These are phyloP conservation scores for Hanseniaspora sp. DNA, from an alignment of 1,139 yeast species.

Conservation along the genomic window DNA sequence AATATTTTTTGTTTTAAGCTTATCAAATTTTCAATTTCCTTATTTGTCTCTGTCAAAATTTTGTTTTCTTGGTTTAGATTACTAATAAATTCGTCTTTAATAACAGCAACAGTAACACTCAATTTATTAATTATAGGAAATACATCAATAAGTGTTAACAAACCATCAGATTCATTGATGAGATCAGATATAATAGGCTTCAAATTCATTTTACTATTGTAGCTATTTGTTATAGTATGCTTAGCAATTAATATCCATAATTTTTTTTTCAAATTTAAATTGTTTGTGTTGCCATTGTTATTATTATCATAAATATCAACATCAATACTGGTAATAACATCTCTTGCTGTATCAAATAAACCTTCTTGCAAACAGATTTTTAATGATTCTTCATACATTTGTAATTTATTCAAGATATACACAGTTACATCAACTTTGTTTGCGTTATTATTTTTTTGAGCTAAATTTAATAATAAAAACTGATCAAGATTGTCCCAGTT, in stretches of 20 bases:
- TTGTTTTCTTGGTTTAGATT: constrained; percentile 65
- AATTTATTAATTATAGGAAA: constrained; percentile 78
- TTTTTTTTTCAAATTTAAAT: constrained; percentile 46
- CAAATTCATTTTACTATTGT: constrained; percentile 17
- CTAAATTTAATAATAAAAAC: constrained; percentile 61
- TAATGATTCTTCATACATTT: constrained; percentile 70
- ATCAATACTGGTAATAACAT: constrained; percentile 1
- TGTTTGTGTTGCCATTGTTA: constrained; percentile 37
- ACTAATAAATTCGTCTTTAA: constrained; percentile 71
- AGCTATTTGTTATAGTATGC: constrained; percentile 37
- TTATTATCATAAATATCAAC: background rate
- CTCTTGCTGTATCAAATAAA: constrained; percentile 49
- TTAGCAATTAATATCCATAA: constrained; percentile 65
- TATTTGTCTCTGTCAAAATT: constrained; percentile 50
- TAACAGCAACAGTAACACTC: constrained; percentile 57
- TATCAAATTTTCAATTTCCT: constrained; percentile 69
- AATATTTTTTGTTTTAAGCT: constrained; percentile 52
- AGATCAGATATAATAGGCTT: constrained; percentile 32
- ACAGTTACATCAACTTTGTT: constrained; percentile 37
- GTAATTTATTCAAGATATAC: constrained; percentile 45
- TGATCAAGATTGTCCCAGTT: constrained; percentile 37
- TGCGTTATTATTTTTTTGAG: constrained; percentile 48
- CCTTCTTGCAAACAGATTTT: constrained; percentile 55
- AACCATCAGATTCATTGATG: constrained; percentile 40
- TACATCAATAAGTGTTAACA: constrained; percentile 68